Evolutionary conservation across 805 yeast species (phyloP).

Genomic region (Clavispora carvajalis): DNA sequence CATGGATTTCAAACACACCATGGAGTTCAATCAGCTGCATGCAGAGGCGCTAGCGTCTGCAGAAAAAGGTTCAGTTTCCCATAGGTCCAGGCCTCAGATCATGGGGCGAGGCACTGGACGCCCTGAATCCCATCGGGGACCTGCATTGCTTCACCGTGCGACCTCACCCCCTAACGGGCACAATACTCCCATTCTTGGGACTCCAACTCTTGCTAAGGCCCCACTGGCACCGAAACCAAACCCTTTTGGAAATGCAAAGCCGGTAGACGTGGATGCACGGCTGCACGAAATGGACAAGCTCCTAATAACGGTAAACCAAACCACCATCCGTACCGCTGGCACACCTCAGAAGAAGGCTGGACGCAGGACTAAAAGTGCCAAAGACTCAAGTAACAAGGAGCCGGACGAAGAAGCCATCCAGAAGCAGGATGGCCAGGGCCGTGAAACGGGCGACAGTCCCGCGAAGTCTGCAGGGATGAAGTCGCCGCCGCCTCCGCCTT

Average conservation of each 20-base stretch:
- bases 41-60: slow-evolving; percentile 25
- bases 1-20: slow-evolving; percentile 35
- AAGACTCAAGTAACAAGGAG: slow-evolving; percentile 1
- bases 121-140: not conserved
- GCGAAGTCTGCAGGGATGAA: slow-evolving; percentile 2
- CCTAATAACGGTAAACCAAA: slow-evolving; percentile 25
- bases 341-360: slow-evolving; percentile 5
- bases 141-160: not conserved
- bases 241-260: slow-evolving; percentile 84
- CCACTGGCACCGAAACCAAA: slow-evolving; percentile 27
- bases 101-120: not conserved
- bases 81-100: slow-evolving; percentile 10
- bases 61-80: slow-evolving; percentile 24
- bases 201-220: not conserved
- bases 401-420: too few species aligned
- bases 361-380: slow-evolving; percentile 6
- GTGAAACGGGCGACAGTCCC: not conserved
- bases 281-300: slow-evolving; percentile 54
- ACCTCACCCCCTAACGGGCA: not conserved
- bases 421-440: too few species aligned
- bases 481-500: slow-evolving; percentile 18
- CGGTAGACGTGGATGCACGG: slow-evolving; percentile 70
- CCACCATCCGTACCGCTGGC: slow-evolving; percentile 28
- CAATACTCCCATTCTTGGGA: not conserved
- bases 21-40: slow-evolving; percentile 34